A percentile compares a stretch with the other conserved stretches of the same genome.
phyloP scores from a whole-genome alignment of 352 stramenopile species.

The Pythium coloratum region DNA sequence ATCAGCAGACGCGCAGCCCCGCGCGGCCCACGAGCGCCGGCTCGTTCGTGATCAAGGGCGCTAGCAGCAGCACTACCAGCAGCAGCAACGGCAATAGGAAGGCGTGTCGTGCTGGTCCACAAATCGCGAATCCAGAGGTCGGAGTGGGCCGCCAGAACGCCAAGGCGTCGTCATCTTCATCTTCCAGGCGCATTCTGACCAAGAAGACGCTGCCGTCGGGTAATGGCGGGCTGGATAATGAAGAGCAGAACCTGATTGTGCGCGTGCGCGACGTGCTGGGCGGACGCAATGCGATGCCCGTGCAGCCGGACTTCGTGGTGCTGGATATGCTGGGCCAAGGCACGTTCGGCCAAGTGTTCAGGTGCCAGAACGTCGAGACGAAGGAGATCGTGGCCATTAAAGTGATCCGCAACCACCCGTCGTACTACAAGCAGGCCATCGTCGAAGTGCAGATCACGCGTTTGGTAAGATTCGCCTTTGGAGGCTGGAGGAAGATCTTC shows the following conservation, averaged over 20 bases:
- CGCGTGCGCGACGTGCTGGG: constrained; percentile 41
- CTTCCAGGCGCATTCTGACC: constrained; percentile 33
- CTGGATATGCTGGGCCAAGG: constrained; percentile 93
- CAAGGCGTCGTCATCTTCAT: not conserved
- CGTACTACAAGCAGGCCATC: constrained; percentile 90
- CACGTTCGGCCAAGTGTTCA: constrained; percentile 63
- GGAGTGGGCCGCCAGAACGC: not conserved
- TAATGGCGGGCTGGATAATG: constrained; percentile 50
- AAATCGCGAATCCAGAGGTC: not conserved
- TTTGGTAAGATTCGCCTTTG: constrained; percentile 46
- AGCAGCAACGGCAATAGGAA: not conserved
- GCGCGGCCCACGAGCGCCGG: not conserved
- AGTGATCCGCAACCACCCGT: constrained; percentile 96
- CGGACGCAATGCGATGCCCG: constrained; percentile 16
- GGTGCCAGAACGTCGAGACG: constrained; percentile 45
- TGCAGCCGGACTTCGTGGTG: constrained; percentile 75
- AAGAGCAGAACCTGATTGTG: constrained; percentile 53
- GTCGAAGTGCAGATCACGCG: constrained; percentile 94
- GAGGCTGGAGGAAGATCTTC: not conserved
- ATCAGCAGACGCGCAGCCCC: constrained; percentile 1
- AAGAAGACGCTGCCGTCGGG: constrained; percentile 38
- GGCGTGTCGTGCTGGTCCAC: no score
- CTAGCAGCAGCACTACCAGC: not conserved
- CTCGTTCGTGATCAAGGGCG: not conserved
- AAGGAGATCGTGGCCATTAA: constrained; percentile 92